Base-by-base conservation (phyloP, 208 protist genomes). In the Trypanosoma lewisi region DNA sequence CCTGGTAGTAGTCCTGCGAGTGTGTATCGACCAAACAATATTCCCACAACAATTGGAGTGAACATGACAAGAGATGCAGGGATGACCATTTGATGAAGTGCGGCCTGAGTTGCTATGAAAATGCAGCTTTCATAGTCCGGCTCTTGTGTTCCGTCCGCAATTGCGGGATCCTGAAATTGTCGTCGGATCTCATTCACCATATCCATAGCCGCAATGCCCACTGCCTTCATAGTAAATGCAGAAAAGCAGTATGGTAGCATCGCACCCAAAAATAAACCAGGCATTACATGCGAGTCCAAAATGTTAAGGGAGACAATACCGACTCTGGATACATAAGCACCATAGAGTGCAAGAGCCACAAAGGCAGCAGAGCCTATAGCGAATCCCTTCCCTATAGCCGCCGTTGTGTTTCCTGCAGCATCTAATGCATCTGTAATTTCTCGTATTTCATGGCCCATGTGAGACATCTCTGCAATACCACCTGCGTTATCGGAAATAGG, bases 241-340 rank as follows among this genome's bases (percentile, higher is more conserved):
- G 93, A 93, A 75, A 99, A 99, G 71, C 97, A 91, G 81, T 89
- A 98, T n/a, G 95, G 90, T 19, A 98, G 74, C 81, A 95, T 94
- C 25, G 91, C 88, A 37, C 97, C 97, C 51, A 98, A 67, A 17
- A 99, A 75, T 9, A 97, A 78, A 21, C 93, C 96, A 14, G 85
- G 77, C 75, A 93, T 85, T 51, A 88, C 80, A 47, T 71, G 81
- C 6, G 81, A 56, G 74, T 93, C 87, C 44, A 92, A 76, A 39
- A 91, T 81, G 74, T 88, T 92, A 51, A 93, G 76, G 33, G 72
- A 54, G 2, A 79, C 74, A 60, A 93, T 87, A 48, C 34, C 30
- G 48, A 90, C 85, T 45, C 83, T 78, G 25, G 82, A 80, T 11
- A 91, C 67, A 74, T 97, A 98, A 27, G 95, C 95, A 58, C 89